phyloP scores from a whole-genome alignment of 805 yeast species.

The Lachancea kluyveri region DNA sequence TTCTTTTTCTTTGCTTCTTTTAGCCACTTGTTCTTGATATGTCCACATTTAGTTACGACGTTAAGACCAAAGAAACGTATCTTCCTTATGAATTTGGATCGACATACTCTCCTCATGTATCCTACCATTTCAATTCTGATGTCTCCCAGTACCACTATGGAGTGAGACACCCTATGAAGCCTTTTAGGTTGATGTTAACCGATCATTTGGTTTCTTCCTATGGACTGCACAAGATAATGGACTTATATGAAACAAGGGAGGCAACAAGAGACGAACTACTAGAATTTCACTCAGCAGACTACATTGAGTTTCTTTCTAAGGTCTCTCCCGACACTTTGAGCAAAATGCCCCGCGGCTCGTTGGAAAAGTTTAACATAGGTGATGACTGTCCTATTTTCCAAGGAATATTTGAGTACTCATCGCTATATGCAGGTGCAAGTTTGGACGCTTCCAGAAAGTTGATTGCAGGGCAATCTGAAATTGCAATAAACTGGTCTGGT shows the following conservation, averaged over 20 bases:
- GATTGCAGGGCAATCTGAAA: conserved; percentile 76
- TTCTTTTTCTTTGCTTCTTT: neutral
- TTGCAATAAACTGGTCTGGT: conserved; percentile 91
- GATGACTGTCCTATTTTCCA: conserved; percentile 89
- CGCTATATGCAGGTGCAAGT: conserved; percentile 83
- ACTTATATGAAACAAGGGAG: conserved; percentile 92
- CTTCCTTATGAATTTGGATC: conserved; percentile 43
- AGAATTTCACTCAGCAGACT: conserved; percentile 97
- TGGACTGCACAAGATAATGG: conserved; percentile 95
- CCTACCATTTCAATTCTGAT: conserved; percentile 82
- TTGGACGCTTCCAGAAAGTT: conserved; percentile 85
- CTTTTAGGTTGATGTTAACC: conserved; percentile 98
- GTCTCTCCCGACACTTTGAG: conserved; percentile 92
- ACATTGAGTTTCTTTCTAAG: conserved; percentile 83
- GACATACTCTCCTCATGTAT: conserved; percentile 53
- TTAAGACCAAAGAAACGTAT: conserved; percentile 34
- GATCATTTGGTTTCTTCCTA: conserved; percentile 95
- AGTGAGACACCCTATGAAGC: conserved; percentile 95
- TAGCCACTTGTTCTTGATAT: neutral
- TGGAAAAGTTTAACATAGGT: conserved; percentile 85
- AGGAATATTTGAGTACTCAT: conserved; percentile 68
- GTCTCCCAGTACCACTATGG: conserved; percentile 86
- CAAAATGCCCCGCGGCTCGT: conserved; percentile 79
- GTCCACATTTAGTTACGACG: conserved; percentile 36
- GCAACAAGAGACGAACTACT: conserved; percentile 98